Evolutionary conservation across 2,329 filamentous ascomycete species (phyloP).

Genomic region (Aspergillus sp.): DNA sequence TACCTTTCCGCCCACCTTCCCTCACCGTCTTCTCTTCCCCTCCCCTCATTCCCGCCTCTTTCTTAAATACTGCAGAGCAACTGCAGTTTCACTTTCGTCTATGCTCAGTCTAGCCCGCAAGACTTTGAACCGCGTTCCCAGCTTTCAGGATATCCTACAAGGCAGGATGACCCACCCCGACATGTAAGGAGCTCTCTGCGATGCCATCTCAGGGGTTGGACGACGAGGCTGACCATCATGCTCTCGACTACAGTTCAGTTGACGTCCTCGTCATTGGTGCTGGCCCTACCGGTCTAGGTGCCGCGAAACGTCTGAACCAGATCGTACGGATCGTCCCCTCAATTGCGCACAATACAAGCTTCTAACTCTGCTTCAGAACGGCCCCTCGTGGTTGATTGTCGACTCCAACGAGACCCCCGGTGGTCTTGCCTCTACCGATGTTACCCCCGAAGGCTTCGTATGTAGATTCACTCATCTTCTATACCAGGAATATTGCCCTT

Average conservation of each 20-base stretch:
- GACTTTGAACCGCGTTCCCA: slow-evolving; percentile 45
- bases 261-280: slow-evolving; percentile 98
- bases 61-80: slow-evolving; percentile 29
- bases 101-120: slow-evolving; percentile 46
- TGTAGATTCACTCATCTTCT: slow-evolving; percentile 45
- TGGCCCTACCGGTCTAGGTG: slow-evolving; percentile 94
- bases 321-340: slow-evolving; percentile 59
- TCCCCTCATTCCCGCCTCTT: slow-evolving; percentile 16
- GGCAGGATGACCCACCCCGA: slow-evolving; percentile 48
- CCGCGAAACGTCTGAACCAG: slow-evolving; percentile 96
- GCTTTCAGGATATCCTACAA: slow-evolving; percentile 48
- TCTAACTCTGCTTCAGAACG: slow-evolving; percentile 60
- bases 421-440: slow-evolving; percentile 92
- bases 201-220: slow-evolving; percentile 8
- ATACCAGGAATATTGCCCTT: neutral
- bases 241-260: slow-evolving; percentile 65
- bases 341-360: slow-evolving; percentile 1
- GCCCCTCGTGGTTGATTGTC: slow-evolving; percentile 92
- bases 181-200: slow-evolving; percentile 34
- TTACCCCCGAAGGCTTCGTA: slow-evolving; percentile 95
- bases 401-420: slow-evolving; percentile 90
- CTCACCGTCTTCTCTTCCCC: slow-evolving; percentile 22
- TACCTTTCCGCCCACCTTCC: slow-evolving; percentile 25
- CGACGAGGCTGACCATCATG: slow-evolving; percentile 14
- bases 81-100: slow-evolving; percentile 35